Percentiles rank a stretch among this genome's conserved stretches.
Conservation (phyloP, 75 land plant species). For the Isoetes taiwanensis region DNA sequence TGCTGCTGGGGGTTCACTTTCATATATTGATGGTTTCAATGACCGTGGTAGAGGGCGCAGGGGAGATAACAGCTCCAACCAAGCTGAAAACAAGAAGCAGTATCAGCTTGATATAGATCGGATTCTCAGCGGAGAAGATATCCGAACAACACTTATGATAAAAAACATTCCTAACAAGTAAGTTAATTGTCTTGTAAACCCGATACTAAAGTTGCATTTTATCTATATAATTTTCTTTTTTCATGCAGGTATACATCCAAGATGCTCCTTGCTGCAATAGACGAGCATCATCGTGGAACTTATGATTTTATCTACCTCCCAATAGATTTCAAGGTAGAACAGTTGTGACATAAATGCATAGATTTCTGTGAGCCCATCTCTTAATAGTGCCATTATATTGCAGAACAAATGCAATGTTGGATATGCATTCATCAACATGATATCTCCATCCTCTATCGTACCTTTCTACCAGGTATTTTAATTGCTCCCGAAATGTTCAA, state of each 20-base stretch:
- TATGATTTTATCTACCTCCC: slow-evolving; percentile 97
- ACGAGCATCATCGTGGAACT: slow-evolving; percentile 85
- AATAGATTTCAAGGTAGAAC: slow-evolving; percentile 93
- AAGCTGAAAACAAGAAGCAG: slow-evolving; percentile 74
- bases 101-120: slow-evolving; percentile 89
- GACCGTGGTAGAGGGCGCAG: slow-evolving; percentile 55
- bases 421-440: slow-evolving; percentile 96
- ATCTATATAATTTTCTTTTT: not conserved
- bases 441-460: slow-evolving; percentile 59
- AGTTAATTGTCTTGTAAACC: too few relatives aligned
- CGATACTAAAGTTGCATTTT: not conserved
- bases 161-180: slow-evolving; percentile 99
- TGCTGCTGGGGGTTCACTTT: slow-evolving; percentile 32
- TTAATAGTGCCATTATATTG: too few relatives aligned
- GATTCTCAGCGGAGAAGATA: slow-evolving; percentile 77
- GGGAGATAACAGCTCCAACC: slow-evolving; percentile 44
- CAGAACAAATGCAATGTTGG: slow-evolving; percentile 99
- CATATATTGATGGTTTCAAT: slow-evolving; percentile 21
- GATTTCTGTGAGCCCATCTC: too few relatives aligned
- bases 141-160: slow-evolving; percentile 91
- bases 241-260: slow-evolving; percentile 82
- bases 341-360: too few relatives aligned
- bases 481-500: not conserved
- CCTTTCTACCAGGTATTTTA: slow-evolving; percentile 61
- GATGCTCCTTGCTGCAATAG: slow-evolving; percentile 90